Evolutionary conservation across 371 early-diverging fungal genomes (phyloP).

Genomic region (Apophysomyces ossiformis): DNA sequence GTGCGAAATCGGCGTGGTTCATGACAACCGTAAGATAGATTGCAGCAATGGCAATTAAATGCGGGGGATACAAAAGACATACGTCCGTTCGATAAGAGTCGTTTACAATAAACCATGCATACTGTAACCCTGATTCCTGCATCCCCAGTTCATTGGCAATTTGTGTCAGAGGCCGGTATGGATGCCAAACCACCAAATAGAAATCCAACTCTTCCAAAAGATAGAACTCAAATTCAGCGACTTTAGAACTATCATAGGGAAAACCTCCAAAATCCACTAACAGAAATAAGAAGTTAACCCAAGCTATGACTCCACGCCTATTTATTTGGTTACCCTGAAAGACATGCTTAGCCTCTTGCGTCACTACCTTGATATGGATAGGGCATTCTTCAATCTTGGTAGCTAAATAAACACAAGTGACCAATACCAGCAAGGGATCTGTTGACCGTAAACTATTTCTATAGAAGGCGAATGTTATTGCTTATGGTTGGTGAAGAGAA

Average conservation of each 20-base stretch:
- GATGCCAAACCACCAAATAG: constrained; percentile 85
- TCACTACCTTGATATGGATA: constrained; percentile 79
- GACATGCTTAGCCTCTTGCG: constrained; percentile 68
- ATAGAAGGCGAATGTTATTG: constrained; percentile 6
- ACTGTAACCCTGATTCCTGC: constrained; percentile 67
- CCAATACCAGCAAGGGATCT: constrained; percentile 79
- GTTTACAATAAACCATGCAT: constrained; percentile 85
- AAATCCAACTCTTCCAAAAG: constrained; percentile 88
- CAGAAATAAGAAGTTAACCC: not conserved
- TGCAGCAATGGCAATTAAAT: constrained; percentile 84
- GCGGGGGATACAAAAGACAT: constrained; percentile 85
- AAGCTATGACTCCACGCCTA: not conserved
- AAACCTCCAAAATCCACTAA: constrained; percentile 59
- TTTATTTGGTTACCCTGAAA: constrained; percentile 56
- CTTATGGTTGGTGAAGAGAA: not conserved
- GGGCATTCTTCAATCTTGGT: constrained; percentile 92
- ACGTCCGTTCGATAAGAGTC: constrained; percentile 82
- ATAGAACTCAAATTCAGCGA: constrained; percentile 93
- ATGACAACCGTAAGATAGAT: constrained; percentile 76
- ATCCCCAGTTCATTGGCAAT: constrained; percentile 63
- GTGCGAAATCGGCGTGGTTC: constrained; percentile 55
- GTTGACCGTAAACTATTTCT: constrained; percentile 74
- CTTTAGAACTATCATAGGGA: constrained; percentile 73
- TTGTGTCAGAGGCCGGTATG: constrained; percentile 78
- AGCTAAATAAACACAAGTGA: constrained; percentile 86